A percentile compares a stretch with the other conserved stretches of the same genome.
phyloP scores from a whole-genome alignment of 208 protist genomes.

The Angomonas deanei region DNA sequence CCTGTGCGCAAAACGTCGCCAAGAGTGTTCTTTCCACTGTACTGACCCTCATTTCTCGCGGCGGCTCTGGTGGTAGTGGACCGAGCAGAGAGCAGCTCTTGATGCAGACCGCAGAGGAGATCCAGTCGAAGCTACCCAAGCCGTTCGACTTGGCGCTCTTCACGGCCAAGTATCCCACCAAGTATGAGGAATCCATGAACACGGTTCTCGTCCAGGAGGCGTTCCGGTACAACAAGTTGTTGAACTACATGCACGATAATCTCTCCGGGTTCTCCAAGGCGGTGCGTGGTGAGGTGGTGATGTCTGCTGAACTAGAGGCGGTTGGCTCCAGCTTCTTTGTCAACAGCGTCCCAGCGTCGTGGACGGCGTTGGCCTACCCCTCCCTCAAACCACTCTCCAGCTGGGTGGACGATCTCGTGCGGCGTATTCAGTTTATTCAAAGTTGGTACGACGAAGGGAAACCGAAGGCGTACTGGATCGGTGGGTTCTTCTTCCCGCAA shows the following conservation, averaged over 20 bases:
- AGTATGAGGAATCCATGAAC: conserved; percentile 94
- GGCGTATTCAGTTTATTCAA: conserved; percentile 87
- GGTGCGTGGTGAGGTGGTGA: conserved; percentile 94
- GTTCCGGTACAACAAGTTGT: conserved; percentile 92
- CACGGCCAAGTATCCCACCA: conserved; percentile 81
- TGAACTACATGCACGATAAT: conserved; percentile 81
- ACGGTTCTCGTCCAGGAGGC: conserved; percentile 93
- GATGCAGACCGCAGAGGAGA: conserved; percentile 69
- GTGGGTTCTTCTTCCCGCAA: conserved; percentile 98
- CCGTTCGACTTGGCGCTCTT: conserved; percentile 85
- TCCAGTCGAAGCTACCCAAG: conserved; percentile 78
- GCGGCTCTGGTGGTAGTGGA: conserved; percentile 28
- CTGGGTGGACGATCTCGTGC: conserved; percentile 95
- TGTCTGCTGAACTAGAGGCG: conserved; percentile 93
- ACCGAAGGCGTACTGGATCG: conserved; percentile 93
- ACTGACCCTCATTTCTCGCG: conserved; percentile 74
- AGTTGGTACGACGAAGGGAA: conserved; percentile 83
- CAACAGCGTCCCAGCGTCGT: conserved; percentile 92
- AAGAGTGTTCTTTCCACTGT: conserved; percentile 76
- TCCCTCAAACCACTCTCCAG: conserved; percentile 94
- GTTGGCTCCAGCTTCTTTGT: conserved; percentile 94
- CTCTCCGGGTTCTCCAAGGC: conserved; percentile 93
- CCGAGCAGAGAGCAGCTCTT: conserved; percentile 68
- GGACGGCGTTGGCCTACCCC: conserved; percentile 90
- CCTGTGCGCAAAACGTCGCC: conserved; percentile 87